Base-by-base conservation (phyloP, 495 filamentous ascomycete species). In the Corynascus novoguineensis region DNA sequence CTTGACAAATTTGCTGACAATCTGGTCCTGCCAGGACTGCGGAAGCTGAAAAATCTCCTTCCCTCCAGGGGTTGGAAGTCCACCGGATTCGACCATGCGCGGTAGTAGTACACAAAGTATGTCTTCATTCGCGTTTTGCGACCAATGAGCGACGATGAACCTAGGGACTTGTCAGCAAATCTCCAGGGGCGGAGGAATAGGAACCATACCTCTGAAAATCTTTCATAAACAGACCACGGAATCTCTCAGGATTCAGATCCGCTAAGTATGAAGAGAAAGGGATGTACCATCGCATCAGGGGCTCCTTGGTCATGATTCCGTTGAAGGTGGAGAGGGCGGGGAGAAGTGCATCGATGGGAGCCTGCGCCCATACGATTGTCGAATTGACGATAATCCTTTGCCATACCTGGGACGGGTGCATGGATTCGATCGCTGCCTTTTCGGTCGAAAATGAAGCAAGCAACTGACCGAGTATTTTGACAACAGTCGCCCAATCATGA, bases 241-340 rank as follows among this genome's bases (percentile, higher is more conserved):
- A 98, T 40, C 89, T 79, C 52, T 92, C 86, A 10, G 77, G 64
- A 41, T 87, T 84, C 54, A 91, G 73, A 38, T 88, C 81, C 0
- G 86, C 81, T 59, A 92, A 83, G 31, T 88, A 85, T 14, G 84
- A 84, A 67, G 88, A 97, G 65, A 96, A 97, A 5, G 82, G 77
- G 45, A 97, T 74, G 69, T 97, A 97, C 73, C 83, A 81, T 50
- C 67, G 67, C 57, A 83, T 81, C 50, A 88, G 76, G 2, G 73
- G 76, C 19, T 84, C 83, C 45, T 75, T 80, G 6, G 82, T 82
- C 56, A 92, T 75, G n/a, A 72, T 67, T 34, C 82, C 78, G 73
- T 85, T 83, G 37, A 89, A 73, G 6, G 78, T 59, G 21, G 81
- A 80, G 34, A 90, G 71, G 34, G 74, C 79, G 9, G 89, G 83